Conservation (phyloP, 768 basidiomycete species). For the Mycena albidolilacea region DNA sequence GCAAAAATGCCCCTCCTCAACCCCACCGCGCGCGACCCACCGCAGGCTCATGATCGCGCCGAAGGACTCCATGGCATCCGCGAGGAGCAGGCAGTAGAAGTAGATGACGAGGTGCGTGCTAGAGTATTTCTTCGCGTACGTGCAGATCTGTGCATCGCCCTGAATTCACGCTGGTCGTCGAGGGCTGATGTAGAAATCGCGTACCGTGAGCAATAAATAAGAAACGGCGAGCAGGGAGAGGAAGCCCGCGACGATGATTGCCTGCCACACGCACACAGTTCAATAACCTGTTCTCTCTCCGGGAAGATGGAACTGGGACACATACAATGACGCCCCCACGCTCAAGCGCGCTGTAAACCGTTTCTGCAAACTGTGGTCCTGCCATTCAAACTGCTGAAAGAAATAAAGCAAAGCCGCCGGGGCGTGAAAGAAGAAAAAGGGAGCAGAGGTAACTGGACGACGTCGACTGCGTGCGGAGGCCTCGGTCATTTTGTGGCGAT, state of each 20-base stretch:
- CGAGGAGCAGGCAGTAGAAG: slow-evolving; percentile 17
- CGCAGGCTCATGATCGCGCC: slow-evolving; percentile 22
- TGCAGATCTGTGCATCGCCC: slow-evolving; percentile 3
- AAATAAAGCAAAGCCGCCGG: not conserved
- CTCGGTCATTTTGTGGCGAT: not conserved
- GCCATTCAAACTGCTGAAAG: not conserved
- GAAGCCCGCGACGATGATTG: slow-evolving; percentile 3
- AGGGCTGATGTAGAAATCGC: not conserved
- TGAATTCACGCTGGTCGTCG: too few species aligned
- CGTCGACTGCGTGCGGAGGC: not conserved
- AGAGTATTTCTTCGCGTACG: slow-evolving; percentile 14
- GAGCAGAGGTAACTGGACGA: not conserved
- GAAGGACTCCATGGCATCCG: slow-evolving; percentile 21
- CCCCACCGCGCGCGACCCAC: slow-evolving; percentile 24
- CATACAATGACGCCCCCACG: slow-evolving; percentile 18
- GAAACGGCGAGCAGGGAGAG: slow-evolving; percentile 18
- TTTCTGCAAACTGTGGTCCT: not conserved
- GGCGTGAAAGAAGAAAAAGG: not conserved
- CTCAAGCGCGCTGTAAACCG: slow-evolving; percentile 14
- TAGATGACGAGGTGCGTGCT: slow-evolving; percentile 20
- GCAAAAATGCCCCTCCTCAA: not conserved
- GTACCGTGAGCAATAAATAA: slow-evolving; percentile 22
- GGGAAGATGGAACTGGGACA: not conserved
- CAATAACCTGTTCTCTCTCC: too few species aligned
- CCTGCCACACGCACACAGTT: not conserved